Evolutionary conservation across 108 stramenopile species (phyloP), one percentile per base, ranked within the genome.

Genomic region (Skeletonema potamos): DNA sequence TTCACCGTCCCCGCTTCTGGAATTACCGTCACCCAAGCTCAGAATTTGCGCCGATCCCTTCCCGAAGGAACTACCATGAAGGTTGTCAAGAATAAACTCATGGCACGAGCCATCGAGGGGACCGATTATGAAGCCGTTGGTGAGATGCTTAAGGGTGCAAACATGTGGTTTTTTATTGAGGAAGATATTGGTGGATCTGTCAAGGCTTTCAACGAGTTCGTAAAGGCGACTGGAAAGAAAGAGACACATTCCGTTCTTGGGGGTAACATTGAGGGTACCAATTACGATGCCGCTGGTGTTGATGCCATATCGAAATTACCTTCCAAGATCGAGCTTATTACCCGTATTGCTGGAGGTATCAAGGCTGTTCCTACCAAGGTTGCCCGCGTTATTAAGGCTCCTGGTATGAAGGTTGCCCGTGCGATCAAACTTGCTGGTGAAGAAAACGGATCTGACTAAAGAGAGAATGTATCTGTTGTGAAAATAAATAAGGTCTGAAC

Each of bases 111-210:
- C 33, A 58, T 92, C 20, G 89, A 91, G 58, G 96, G 91, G 26
- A 90, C 92, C 28, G 72, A 79, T 7, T 95, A 83, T 48, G 89
- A 89, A 77, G 58, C 67, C 29, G 88, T 83, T 41, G 66, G 76
- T 10, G 56, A 70, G 11, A 46, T 92, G 66, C 81, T 92, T 12
- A 85, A 79, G 66, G 95, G 95, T 15, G 77, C 91, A 57, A 97
- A 97, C 86, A 86, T 93, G 90, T 97, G 96, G 96, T 92, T 97
- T 66, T 97, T 97, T 81, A 88, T 95, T 51, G 92, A 96, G 63
- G 92, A 94, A 57, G 93, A 97, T 65, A 89, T 96, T 41, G 84
- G 87, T 26, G 92, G 81, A 22, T 84, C 90, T 66, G 84, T 97
- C 76, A 94, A 91, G 79, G 81, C 88, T 37, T 90, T 83, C 74